These are phyloP conservation scores for Penicillium decumbens DNA, from an alignment of 2,329 filamentous ascomycete species.

Conservation along the genomic window DNA sequence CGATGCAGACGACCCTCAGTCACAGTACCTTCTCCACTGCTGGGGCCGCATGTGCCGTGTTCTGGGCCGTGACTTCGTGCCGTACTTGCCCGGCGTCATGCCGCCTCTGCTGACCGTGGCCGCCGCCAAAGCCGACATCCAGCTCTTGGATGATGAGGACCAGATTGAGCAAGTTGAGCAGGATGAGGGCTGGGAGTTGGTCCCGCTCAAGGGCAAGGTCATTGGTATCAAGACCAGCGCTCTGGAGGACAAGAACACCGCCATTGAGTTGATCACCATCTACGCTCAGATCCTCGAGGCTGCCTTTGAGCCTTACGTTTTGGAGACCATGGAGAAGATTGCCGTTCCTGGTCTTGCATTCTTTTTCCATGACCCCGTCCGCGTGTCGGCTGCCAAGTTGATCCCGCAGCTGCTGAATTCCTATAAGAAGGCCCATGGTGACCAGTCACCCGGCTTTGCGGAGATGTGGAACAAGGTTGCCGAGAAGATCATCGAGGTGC, in stretches of 20 bases:
- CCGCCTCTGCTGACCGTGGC: slow-evolving; percentile 86
- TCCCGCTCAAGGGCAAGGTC: slow-evolving; percentile 94
- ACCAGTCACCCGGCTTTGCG: slow-evolving; percentile 71
- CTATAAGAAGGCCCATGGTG: slow-evolving; percentile 86
- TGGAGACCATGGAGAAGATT: slow-evolving; percentile 94
- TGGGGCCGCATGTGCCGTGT: slow-evolving; percentile 99
- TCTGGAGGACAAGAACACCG: slow-evolving; percentile 98
- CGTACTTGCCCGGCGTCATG: slow-evolving; percentile 90
- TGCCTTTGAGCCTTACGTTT: slow-evolving; percentile 85
- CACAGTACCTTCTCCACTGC: slow-evolving; percentile 95
- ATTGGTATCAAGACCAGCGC: slow-evolving; percentile 97
- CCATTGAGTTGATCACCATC: slow-evolving; percentile 96
- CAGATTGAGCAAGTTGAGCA: slow-evolving; percentile 88
- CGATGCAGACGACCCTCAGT: slow-evolving; percentile 90
- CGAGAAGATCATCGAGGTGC: slow-evolving; percentile 85
- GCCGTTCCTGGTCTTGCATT: slow-evolving; percentile 89
- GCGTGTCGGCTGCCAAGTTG: slow-evolving; percentile 89
- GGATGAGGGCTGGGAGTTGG: slow-evolving; percentile 95
- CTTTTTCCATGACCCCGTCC: slow-evolving; percentile 98
- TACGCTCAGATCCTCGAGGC: slow-evolving; percentile 95
- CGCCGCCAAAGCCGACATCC: slow-evolving; percentile 93
- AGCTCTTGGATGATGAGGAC: slow-evolving; percentile 90
- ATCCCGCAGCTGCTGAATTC: slow-evolving; percentile 89
- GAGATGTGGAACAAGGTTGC: slow-evolving; percentile 80
- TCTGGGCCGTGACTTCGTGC: slow-evolving; percentile 81